Base-by-base conservation (phyloP, 805 yeast species). In the Yamadazyma insecticola region DNA sequence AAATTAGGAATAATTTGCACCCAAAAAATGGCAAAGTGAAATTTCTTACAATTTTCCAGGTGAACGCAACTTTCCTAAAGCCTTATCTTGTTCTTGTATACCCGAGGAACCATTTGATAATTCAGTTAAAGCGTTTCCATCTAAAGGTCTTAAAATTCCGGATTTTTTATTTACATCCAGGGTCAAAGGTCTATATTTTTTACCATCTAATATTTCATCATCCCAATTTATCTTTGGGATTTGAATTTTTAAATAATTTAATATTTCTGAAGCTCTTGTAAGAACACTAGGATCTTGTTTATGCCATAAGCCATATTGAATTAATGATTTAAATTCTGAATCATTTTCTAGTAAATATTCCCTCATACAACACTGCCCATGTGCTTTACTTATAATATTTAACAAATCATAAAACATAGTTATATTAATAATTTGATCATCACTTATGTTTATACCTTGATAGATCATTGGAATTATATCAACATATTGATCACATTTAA, bases 261-360 rank as follows among this genome's bases (percentile, higher is more conserved):
- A 52, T 2, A 56, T 49, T 16, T 48, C 53, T 18, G 47, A 40
- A 4, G 62, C 45, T 18, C 42, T 47, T 13, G 32, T 30, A 9
- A 51, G 31, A 1, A 62, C 36, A 14, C 36, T 39, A 3, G 25
- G 19, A 22, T 50, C 48, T 37, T 61, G 47, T 24, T 48, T 44
- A 13, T 9, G 29, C 58, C 60, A 52, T 5, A 62, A 32, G 1
- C 71, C 70, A 22, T 41, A 52, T 33, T 63, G 69, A 4, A 63
- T 34, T 18, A 60, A 34, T 1, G 42, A 39, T 32, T 55, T 60
- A 20, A 64, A 41, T 16, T 50, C 50, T 2, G 38, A 39, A 11
- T 47, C 41, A 2, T 36, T 33, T 8, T 53, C 58, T 5, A 30
- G 28, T 6, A 63, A 35, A 35, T 55, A 55, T 1, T 55, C 58